These are phyloP conservation scores for Microbotryomycetes sp. DNA, from an alignment of 1,284 basidiomycete species.

Conservation along the genomic window DNA sequence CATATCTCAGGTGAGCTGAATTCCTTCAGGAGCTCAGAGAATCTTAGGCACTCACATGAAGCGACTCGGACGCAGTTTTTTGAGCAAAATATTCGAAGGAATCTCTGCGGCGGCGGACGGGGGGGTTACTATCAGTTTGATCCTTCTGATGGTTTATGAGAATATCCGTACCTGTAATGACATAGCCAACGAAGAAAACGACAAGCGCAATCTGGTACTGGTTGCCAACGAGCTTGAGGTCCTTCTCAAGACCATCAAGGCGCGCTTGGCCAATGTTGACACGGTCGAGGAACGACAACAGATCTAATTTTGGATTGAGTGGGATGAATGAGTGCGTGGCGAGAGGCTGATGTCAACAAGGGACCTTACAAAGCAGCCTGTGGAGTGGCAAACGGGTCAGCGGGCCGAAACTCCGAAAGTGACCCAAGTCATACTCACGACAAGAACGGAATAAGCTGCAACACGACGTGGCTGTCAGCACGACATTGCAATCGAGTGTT, in stretches of 20 bases:
- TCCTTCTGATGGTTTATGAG: neutral
- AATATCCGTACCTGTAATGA: too few relatives aligned
- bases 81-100: slow-evolving; percentile 43
- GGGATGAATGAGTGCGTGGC: too few relatives aligned
- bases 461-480: neutral
- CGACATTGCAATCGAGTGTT: neutral
- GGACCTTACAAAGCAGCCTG: neutral
- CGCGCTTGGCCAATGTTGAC: slow-evolving; percentile 37
- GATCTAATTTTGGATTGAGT: too few relatives aligned
- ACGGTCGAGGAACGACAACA: slow-evolving; percentile 46
- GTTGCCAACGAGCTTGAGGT: slow-evolving; percentile 41
- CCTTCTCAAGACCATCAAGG: slow-evolving; percentile 38
- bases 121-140: neutral
- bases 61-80: slow-evolving; percentile 34
- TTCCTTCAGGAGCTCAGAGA: neutral
- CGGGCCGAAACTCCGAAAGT: too few relatives aligned
- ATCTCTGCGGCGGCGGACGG: slow-evolving; percentile 5
- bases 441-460: slow-evolving; percentile 28
- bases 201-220: slow-evolving; percentile 20
- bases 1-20: neutral
- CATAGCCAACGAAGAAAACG: slow-evolving; percentile 40
- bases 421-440: slow-evolving; percentile 5
- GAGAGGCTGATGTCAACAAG: slow-evolving; percentile 12
- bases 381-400: neutral
- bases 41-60: slow-evolving; percentile 3